Evolutionary conservation across 2,329 filamentous ascomycete species (phyloP).

Genomic region (Colletotrichum sp.): DNA sequence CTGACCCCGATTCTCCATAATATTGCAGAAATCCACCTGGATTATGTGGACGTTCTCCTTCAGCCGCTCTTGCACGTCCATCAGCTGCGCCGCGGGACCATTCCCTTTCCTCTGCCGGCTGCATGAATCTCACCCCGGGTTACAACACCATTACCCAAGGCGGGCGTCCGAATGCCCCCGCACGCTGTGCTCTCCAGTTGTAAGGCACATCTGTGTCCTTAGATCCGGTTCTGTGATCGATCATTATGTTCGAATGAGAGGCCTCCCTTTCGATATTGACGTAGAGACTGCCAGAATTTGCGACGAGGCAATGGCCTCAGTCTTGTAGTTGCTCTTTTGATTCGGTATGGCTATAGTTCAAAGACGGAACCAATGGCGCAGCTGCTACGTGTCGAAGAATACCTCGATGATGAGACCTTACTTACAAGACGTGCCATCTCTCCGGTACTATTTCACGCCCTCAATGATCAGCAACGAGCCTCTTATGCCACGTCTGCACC

Average conservation of each 20-base stretch:
- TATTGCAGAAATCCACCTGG: not conserved
- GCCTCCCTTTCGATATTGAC: not conserved
- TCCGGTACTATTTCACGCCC: not conserved
- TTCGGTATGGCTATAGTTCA: not conserved
- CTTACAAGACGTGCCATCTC: not conserved
- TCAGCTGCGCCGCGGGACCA: constrained; percentile 2
- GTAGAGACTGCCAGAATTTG: not conserved
- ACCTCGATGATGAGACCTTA: not conserved
- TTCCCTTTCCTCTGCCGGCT: not conserved
- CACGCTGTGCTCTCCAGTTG: constrained; percentile 2
- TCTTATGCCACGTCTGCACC: not conserved
- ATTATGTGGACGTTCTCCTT: not conserved
- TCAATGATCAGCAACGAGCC: not conserved
- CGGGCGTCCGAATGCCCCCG: not conserved
- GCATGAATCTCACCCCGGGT: not conserved
- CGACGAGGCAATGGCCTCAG: not conserved
- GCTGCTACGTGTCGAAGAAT: not conserved
- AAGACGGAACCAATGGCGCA: not conserved
- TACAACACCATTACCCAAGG: not conserved
- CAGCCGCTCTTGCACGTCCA: not conserved
- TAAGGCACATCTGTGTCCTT: not conserved
- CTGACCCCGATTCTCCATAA: not conserved
- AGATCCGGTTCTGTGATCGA: not conserved
- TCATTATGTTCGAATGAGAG: not conserved
- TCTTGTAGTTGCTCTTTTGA: not conserved